These are phyloP conservation scores for Quercus parvula DNA, from an alignment of 306 rosid genomes.

Conservation along the genomic window DNA sequence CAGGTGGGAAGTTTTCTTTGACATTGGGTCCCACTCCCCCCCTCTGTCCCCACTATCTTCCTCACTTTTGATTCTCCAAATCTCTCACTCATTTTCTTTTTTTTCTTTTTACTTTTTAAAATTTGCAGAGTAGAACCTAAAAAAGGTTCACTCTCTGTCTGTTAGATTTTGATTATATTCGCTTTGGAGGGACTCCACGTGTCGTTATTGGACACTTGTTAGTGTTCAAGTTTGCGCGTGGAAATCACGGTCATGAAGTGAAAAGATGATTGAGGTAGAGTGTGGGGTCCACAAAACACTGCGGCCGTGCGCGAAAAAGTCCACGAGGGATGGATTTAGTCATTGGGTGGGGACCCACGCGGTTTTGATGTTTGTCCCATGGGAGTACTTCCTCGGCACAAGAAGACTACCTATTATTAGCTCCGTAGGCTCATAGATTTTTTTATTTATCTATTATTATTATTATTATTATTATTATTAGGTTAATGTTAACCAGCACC, in stretches of 20 bases:
- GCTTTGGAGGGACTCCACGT: background rate
- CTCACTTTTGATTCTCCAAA: background rate
- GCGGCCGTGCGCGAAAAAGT: conserved; percentile 37
- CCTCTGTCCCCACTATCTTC: background rate
- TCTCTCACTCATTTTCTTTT: background rate
- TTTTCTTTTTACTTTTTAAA: background rate
- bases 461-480: too few species aligned
- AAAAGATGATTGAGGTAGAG: background rate
- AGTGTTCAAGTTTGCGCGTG: background rate
- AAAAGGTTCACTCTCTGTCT: background rate
- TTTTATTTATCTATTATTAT: too few species aligned
- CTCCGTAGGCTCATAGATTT: too few species aligned
- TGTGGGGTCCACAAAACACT: conserved; percentile 27
- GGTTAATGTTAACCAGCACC: rapidly evolving
- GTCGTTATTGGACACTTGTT: conserved; percentile 8
- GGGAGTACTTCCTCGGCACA: background rate
- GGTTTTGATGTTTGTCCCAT: conserved; percentile 27
- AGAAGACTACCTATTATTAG: background rate
- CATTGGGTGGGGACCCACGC: conserved; percentile 64
- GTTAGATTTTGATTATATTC: background rate
- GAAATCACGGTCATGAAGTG: background rate
- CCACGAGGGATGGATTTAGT: conserved; percentile 32
- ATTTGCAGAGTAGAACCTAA: too few species aligned
- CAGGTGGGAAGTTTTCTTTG: conserved; percentile 31
- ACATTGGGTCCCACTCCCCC: conserved; percentile 41